These are phyloP conservation scores for Blastomyces emzantsi DNA, from an alignment of 2,329 filamentous ascomycete genomes.

Conservation along the genomic window DNA sequence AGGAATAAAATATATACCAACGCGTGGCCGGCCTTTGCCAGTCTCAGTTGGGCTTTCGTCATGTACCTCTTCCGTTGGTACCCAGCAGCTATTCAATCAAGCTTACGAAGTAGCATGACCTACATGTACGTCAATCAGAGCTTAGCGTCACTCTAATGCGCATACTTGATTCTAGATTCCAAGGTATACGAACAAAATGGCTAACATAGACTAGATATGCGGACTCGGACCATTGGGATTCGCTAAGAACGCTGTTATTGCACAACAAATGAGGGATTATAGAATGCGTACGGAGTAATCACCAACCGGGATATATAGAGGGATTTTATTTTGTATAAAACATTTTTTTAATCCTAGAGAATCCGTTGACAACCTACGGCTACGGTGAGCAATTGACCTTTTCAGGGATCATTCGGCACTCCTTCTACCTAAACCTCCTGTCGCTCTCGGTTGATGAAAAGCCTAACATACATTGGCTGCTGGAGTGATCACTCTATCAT, in stretches of 20 bases:
- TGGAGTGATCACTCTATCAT: not conserved
- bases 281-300: not conserved
- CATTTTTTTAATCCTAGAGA: not conserved
- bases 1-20: slow-evolving; percentile 51
- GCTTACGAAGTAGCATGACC: slow-evolving; percentile 88
- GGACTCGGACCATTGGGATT: slow-evolving; percentile 84
- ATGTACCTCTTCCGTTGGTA: slow-evolving; percentile 95
- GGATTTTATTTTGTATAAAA: not conserved
- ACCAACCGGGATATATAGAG: not conserved
- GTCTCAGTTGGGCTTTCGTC: slow-evolving; percentile 80
- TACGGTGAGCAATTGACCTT: not conserved
- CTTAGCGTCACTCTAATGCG: not conserved
- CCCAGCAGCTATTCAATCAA: slow-evolving; percentile 83
- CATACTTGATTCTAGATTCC: not conserved
- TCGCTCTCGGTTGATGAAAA: not conserved
- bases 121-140: slow-evolving; percentile 65
- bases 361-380: not conserved
- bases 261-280: slow-evolving; percentile 56
- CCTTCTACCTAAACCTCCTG: not conserved
- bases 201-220: slow-evolving; percentile 46
- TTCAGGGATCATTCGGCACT: not conserved
- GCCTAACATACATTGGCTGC: not conserved
- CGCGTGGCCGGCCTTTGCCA: slow-evolving; percentile 89
- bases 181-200: not conserved
- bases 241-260: slow-evolving; percentile 71